Evolutionary conservation across 2,329 filamentous ascomycete species (phyloP), one percentile per base, ranked within the genome.

Genomic region (Paecilomyces formosus): DNA sequence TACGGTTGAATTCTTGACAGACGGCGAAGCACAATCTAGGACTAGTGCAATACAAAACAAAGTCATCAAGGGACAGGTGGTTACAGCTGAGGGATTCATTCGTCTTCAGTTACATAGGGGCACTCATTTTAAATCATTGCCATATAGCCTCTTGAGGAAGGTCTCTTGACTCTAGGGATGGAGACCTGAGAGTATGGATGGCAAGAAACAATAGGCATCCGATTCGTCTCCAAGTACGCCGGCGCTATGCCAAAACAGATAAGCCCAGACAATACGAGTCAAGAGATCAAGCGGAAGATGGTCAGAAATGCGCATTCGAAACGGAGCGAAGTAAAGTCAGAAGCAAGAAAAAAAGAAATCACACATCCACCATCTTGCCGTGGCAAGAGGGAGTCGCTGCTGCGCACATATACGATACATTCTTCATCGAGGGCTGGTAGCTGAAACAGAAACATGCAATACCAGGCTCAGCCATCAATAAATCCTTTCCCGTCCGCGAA

Each of bases 231-330:
- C 57, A 61, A 59, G 58, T 61, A 58, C 61, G 61, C 61, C 61
- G 59, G 59, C 59, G 61, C 61, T 62, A 62, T 62, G 61, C 61
- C 61, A 61, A 62, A 61, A 58, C 39, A 58, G 39, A 45, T 45
- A 60, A 50, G 24, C 59, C 21, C 50, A 52, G 50, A 56, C 31
- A 12, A 51, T 24, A 56, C 21, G 39, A 55, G 22, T 22, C 33
- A 39, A 33, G 35, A 39, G 24, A 26, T 35, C 33, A 21, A 22
- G 35, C 15, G 15, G 33, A 45, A 39, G 13, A 35, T 55, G 22
- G 30, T 55, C 33, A 39, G 35, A 55, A 35, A 55, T 39, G 35
- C 18, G 35, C 53, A 35, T 54, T 54, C 21, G 30, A 31, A 31
- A 30, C 18, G 28, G 53, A 31, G 53, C 18, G 28, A 31, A 54